These are phyloP conservation scores for Debaryomycetaceae sp. DNA, from an alignment of 1,139 yeast genomes.

Conservation along the genomic window DNA sequence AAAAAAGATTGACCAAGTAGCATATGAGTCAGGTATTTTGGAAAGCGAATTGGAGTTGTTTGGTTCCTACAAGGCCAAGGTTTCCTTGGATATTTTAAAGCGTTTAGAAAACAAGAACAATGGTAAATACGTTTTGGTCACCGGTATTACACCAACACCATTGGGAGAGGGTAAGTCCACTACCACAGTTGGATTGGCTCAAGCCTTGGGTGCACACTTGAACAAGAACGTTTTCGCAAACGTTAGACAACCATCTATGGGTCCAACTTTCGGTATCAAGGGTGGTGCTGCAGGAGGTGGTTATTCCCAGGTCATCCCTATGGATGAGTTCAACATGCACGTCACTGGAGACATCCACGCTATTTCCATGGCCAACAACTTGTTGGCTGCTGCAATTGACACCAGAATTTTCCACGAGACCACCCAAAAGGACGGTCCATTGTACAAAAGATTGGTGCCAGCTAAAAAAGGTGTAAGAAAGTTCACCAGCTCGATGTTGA, in stretches of 20 bases:
- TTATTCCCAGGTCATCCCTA: conserved; percentile 95
- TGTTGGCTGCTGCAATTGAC: conserved; percentile 96
- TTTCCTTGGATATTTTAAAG: conserved; percentile 68
- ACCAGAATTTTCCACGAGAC: conserved; percentile 96
- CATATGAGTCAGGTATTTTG: conserved; percentile 79
- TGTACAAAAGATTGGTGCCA: conserved; percentile 86
- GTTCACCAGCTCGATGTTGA: conserved; percentile 76
- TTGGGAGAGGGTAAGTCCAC: conserved; percentile 98
- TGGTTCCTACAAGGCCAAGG: conserved; percentile 92
- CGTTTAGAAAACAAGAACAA: conserved; percentile 66
- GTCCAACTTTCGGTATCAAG: conserved; percentile 97
- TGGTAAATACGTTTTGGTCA: conserved; percentile 89
- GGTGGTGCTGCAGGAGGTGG: conserved; percentile 99
- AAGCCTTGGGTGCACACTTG: conserved; percentile 92
- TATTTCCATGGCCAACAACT: conserved; percentile 90
- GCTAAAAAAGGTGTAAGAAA: conserved; percentile 77
- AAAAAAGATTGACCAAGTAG: conserved; percentile 77
- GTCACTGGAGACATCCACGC: conserved; percentile 99
- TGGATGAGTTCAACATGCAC: conserved; percentile 99
- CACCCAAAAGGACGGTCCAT: conserved; percentile 86
- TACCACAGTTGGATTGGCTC: conserved; percentile 94
- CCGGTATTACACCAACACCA: conserved; percentile 98
- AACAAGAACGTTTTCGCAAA: conserved; percentile 87
- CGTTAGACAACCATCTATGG: conserved; percentile 98
- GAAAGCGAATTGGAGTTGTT: conserved; percentile 85